Evolutionary conservation across 139 green algal genomes (phyloP), one percentile per base, ranked within the genome.

Genomic region (Marvania coccoides): DNA sequence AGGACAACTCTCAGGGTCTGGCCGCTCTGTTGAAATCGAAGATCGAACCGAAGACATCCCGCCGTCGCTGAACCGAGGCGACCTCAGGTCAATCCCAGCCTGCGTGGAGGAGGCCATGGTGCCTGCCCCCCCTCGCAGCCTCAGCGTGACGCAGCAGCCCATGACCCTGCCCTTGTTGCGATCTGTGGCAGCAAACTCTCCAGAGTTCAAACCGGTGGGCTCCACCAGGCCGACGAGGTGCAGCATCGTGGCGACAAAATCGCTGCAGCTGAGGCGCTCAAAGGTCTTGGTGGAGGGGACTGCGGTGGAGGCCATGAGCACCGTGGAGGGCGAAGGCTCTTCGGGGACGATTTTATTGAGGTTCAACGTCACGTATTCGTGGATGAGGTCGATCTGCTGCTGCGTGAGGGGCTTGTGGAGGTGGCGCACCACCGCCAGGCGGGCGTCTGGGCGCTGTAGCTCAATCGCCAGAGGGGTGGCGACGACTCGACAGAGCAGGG

Each of bases 201-300:
- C 19, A 15, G 46, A n/a, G 46, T 55, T 55, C 19, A 10, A 15
- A n/a, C 7, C 7, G 13, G 55, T 38, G 35, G 55, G 55, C 12
- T 63, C 14, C 36, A 63, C 55, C 9, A 63, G 36, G 14, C 55
- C 55, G 14, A 63, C 55, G 15, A 63, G 14, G 15, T 63, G 55
- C 15, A 63, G 36, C 55, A 63, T 63, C 19, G 36, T 63, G 9
- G 36, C 36, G 15, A 63, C 55, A 63, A 63, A 63, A 15, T 63
- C 55, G 13, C 14, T 30, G 36, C 55, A 63, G n/a, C 30, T 9
- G 14, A 63, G 13, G 42, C 19, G 42, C 19, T 51, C 42, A 51
- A 51, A 51, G 19, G 42, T 19, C 19, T 51, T 19, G 19, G 42
- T 51, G 19, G 42, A 28, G 19, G 42, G 42, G n/a, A n/a, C n/a